phyloP scores from a whole-genome alignment of 208 protist genomes.

The Blastocrithidia nonstop region DNA sequence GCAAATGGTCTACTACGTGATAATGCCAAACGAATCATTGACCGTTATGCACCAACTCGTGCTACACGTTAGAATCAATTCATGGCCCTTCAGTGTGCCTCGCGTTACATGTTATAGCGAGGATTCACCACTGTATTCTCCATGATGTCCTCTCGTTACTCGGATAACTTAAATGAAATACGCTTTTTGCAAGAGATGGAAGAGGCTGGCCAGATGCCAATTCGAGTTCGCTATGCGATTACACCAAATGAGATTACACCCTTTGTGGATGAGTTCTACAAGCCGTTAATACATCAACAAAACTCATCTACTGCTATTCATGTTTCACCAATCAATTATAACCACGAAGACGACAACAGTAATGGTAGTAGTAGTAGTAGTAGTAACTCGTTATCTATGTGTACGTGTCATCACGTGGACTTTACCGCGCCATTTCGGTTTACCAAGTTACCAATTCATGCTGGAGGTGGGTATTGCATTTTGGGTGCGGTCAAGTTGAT shows the following conservation, averaged over 20 bases:
- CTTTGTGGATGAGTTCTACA: conserved; percentile 14
- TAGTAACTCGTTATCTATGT: too few relatives aligned
- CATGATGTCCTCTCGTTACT: conserved; percentile 26
- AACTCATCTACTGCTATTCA: too few relatives aligned
- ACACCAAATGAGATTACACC: conserved; percentile 10
- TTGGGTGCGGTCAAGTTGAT: conserved; percentile 47
- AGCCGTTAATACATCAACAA: conserved; percentile 8
- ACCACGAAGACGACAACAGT: conserved; percentile 1
- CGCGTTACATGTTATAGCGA: conserved; percentile 12
- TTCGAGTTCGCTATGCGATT: conserved; percentile 24
- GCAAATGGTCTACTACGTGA: conserved; percentile 48
- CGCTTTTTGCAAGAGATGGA: conserved; percentile 15
- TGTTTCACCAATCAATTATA: not conserved
- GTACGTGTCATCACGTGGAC: too few relatives aligned
- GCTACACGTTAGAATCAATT: conserved; percentile 8
- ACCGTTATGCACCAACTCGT: conserved; percentile 9
- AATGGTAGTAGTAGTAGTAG: too few relatives aligned
- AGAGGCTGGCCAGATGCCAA: conserved; percentile 11
- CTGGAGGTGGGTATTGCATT: conserved; percentile 19
- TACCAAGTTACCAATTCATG: conserved; percentile 10
- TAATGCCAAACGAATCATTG: conserved; percentile 18
- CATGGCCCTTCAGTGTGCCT: conserved; percentile 7
- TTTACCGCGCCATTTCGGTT: conserved; percentile 28
- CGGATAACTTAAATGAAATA: conserved; percentile 19
- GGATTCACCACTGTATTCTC: conserved; percentile 38